Base-by-base conservation (phyloP, 2,329 filamentous ascomycete genomes). In the Emmonsiellopsis sp. region DNA sequence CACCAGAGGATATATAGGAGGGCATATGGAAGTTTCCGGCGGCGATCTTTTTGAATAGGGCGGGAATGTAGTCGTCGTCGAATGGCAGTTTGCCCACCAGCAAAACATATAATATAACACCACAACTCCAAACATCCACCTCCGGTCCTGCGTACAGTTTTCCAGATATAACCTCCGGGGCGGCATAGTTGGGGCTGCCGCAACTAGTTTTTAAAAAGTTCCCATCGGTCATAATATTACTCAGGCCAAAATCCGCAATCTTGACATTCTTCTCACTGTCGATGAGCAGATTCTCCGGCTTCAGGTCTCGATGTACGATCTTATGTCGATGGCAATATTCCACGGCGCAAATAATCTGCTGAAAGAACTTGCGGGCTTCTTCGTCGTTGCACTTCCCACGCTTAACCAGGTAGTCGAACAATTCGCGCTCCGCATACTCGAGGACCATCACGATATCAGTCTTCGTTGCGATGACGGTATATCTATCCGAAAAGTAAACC, bases 201-300 rank as follows among this genome's bases (percentile, higher is more conserved):
- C 93, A 98, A 68, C 91, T 97, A 1, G 93, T 98, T 75, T 96
- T 97, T 64, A 98, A 81, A 68, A 98, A 98, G 69, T 98, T 98
- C 30, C 93, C 93, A 68, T 98, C 93, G 0, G 93, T 97, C 93
- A 98, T 98, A 73, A 98, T 98, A 69, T 98, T 98, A 76, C 92
- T 97, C 54, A 98, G 78, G 54, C 93, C 93, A 62, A 98, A 98
- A 73, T 98, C 93, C 64, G 93, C 93, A 74, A 98, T 98, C 76
- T 98, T 98, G 73, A 98, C 92, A 65, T 98, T 96, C 66, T 95
- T 85, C 55, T 94, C 86, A 60, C 94, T 89, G 72, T 98, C 93
- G 50, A 98, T 83, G 43, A 98, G 81, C 48, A 98, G 75, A 67
- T 98, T 98, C 76, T 98, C 93, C 8, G 93, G 93, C 71, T 98